Percentiles rank a stretch among this genome's conserved stretches.
These are phyloP conservation scores for Globisporangium nodosum DNA, from an alignment of 352 stramenopile genomes.

Conservation along the genomic window DNA sequence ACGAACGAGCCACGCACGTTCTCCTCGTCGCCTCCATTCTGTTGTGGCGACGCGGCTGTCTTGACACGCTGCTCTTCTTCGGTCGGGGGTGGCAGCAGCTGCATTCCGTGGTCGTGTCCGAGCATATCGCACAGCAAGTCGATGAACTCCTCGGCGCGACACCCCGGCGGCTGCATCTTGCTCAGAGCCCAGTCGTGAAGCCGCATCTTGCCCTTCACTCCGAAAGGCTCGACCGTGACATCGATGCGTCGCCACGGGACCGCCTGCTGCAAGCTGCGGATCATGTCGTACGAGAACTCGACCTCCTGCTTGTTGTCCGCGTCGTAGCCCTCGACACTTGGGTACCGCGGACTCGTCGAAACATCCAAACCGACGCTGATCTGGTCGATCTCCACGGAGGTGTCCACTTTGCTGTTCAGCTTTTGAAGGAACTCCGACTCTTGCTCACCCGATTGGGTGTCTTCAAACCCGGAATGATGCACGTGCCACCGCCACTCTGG, in stretches of 20 bases:
- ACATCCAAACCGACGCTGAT: constrained; percentile 8
- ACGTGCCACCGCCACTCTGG: constrained; percentile 68
- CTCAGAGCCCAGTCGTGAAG: constrained; percentile 79
- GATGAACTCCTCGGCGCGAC: constrained; percentile 63
- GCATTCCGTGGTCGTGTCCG: constrained; percentile 46
- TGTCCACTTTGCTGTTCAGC: constrained; percentile 44
- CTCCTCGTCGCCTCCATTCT: not conserved
- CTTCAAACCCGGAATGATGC: constrained; percentile 53
- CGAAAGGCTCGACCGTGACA: constrained; percentile 51
- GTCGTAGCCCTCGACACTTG: constrained; percentile 57
- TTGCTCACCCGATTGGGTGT: not conserved
- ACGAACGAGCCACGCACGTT: constrained; percentile 1
- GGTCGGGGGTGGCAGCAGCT: not conserved
- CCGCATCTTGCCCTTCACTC: constrained; percentile 60
- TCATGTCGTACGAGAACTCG: constrained; percentile 60
- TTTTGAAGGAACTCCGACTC: constrained; percentile 24
- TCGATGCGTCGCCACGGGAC: constrained; percentile 64
- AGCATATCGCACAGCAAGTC: constrained; percentile 69
- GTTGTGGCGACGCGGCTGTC: not conserved
- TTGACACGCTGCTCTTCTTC: not conserved
- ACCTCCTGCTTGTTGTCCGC: constrained; percentile 79
- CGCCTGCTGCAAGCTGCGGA: constrained; percentile 40
- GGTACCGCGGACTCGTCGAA: constrained; percentile 17
- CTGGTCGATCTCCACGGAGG: constrained; percentile 21
- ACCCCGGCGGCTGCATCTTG: constrained; percentile 70